phyloP scores from a whole-genome alignment of 352 stramenopile species.

The Pythium biforme region DNA sequence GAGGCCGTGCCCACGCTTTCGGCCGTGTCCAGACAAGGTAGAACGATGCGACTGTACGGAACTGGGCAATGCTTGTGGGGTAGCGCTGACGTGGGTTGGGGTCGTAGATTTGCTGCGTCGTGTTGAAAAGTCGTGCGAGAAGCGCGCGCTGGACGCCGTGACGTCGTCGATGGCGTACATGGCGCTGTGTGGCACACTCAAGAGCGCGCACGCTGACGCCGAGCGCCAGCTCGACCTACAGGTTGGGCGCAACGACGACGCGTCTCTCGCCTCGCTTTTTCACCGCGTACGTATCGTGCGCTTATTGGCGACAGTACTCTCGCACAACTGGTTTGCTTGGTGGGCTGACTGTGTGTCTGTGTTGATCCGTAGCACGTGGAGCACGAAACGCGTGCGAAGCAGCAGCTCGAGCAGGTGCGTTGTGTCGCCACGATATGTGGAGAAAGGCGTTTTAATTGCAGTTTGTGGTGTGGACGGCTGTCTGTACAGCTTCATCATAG shows the following conservation, averaged over 20 bases:
- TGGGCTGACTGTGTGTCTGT: slow-evolving; percentile 4
- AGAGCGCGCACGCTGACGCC: slow-evolving; percentile 51
- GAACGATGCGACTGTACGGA: background rate
- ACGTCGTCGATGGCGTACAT: slow-evolving; percentile 57
- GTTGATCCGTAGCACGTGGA: slow-evolving; percentile 27
- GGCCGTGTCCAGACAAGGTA: slow-evolving; percentile 36
- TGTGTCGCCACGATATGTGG: background rate
- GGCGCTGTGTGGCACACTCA: slow-evolving; percentile 56
- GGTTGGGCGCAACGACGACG: slow-evolving; percentile 14
- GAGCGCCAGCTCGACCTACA: slow-evolving; percentile 40
- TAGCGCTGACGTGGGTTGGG: background rate
- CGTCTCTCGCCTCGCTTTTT: slow-evolving; percentile 28
- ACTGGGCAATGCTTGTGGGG: no score
- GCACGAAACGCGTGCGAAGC: slow-evolving; percentile 33
- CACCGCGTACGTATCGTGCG: slow-evolving; percentile 26
- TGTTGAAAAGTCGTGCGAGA: slow-evolving; percentile 63
- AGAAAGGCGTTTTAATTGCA: no score
- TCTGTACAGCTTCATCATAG: slow-evolving; percentile 35
- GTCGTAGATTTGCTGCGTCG: slow-evolving; percentile 57
- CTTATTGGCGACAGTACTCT: no score
- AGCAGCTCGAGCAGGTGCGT: slow-evolving; percentile 33
- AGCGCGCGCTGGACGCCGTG: slow-evolving; percentile 52
- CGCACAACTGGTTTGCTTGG: no score
- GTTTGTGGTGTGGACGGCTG: no score
- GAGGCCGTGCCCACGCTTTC: slow-evolving; percentile 24